These are phyloP conservation scores for Coprinopsis strossmayeri DNA, from an alignment of 768 basidiomycete genomes.

Conservation along the genomic window DNA sequence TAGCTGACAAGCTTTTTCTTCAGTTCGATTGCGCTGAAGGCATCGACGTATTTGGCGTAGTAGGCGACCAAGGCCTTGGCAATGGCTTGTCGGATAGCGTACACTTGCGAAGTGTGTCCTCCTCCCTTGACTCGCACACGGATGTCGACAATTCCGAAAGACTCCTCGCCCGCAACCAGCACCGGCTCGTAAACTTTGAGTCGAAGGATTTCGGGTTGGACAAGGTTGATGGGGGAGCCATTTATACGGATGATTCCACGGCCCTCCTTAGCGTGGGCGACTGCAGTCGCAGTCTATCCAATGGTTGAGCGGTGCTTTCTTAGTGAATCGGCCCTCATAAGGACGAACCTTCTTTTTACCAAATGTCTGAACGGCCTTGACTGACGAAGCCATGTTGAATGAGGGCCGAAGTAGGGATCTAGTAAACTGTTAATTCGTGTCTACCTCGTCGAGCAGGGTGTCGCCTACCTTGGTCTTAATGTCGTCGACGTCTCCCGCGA, in stretches of 20 bases:
- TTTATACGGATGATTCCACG: slow-evolving; percentile 96
- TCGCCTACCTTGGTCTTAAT: slow-evolving; percentile 36
- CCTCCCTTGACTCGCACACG: slow-evolving; percentile 98
- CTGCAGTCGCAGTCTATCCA: slow-evolving; percentile 89
- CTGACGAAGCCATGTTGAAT: slow-evolving; percentile 59
- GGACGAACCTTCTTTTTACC: slow-evolving; percentile 96
- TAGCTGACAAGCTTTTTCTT: slow-evolving; percentile 98
- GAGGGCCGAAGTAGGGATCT: slow-evolving; percentile 19
- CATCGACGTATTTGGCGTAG: slow-evolving; percentile 98
- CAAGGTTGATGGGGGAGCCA: slow-evolving; percentile 92
- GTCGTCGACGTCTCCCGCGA: slow-evolving; percentile 36
- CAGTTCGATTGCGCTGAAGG: slow-evolving; percentile 92
- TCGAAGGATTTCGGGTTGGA: slow-evolving; percentile 92
- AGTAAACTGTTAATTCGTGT: slow-evolving; percentile 19
- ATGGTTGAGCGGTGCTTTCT: slow-evolving; percentile 1
- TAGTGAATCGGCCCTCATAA: slow-evolving; percentile 3
- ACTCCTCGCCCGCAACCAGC: slow-evolving; percentile 87
- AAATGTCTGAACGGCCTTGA: slow-evolving; percentile 96
- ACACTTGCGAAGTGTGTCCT: slow-evolving; percentile 98
- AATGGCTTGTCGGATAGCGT: slow-evolving; percentile 98
- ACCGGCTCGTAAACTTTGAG: slow-evolving; percentile 98
- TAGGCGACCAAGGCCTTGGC: slow-evolving; percentile 97
- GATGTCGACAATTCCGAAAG: slow-evolving; percentile 85
- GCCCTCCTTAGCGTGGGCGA: slow-evolving; percentile 94
- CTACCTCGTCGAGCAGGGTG: slow-evolving; percentile 10